Base-by-base conservation (phyloP, 495 filamentous ascomycete species). In the Penicillium ucsense region DNA sequence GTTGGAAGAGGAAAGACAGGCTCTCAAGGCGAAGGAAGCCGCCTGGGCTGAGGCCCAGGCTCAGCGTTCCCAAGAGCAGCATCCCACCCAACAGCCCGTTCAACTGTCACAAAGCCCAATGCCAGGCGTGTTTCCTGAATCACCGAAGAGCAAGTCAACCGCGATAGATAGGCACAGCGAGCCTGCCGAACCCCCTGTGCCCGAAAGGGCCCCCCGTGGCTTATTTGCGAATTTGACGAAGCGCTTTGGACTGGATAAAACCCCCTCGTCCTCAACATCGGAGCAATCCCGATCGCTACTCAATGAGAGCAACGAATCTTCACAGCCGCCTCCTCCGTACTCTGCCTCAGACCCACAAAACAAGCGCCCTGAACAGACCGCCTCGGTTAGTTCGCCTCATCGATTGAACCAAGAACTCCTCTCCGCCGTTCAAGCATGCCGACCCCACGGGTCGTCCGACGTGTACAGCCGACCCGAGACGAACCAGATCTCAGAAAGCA, bases 391-490 rank as follows among this genome's bases (percentile, higher is more conserved):
- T 44, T 65, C 74, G 12, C 73, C 76, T 5, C 68, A 76, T 53
- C 70, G 71, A 40, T 59, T 82, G 35, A 70, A 75, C n/a, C 67
- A 70, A 10, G 66, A 76, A 50, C 79, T 97, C 10, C 68, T 87
- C 11, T 87, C 84, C 37, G 89, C 92, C 8, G 83, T 97, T 53
- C 76, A 83, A 52, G 80, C 87, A 27, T 89, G 88, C 39, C 82
- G 90, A 28, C 72, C 89, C 11, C 82, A 94, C 64, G 82, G 87
- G 52, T 86, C 86, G 4, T 73, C 78, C 5, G 67, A 66, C 31
- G 57, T 95, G 35, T 90, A 83, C 63, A 77, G 78, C 31, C 80
- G 78, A 3, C 87, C 89, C 0, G 65, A 79, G 34, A 84, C 84
- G 12, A 82, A 80, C 40, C 70, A 80, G 33, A 82, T 97, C 53